phyloP scores from a whole-genome alignment of 164 flowering plant genomes.

The Warburgia ugandensis region DNA sequence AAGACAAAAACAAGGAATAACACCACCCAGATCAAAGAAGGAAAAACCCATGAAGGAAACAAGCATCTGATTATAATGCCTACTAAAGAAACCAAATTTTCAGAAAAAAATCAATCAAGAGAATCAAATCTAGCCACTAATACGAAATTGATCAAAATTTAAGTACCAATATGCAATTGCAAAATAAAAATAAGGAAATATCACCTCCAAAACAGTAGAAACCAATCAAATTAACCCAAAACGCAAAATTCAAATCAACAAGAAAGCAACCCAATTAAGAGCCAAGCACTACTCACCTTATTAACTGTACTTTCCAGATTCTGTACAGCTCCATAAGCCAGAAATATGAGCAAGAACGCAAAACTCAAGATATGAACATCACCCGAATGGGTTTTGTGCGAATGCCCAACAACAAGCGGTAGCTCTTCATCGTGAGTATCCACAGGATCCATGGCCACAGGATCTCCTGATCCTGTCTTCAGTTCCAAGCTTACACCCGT shows the following conservation, averaged over 20 bases:
- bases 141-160: background rate
- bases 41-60: no score
- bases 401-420: constrained; percentile 22
- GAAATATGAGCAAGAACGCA: constrained; percentile 67
- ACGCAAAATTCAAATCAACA: background rate
- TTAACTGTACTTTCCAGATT: constrained; percentile 76
- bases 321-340: constrained; percentile 92
- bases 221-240: background rate
- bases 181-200: background rate
- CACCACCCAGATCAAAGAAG: no score
- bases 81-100: no score
- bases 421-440: constrained; percentile 39
- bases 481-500: background rate
- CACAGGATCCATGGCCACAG: constrained; percentile 7
- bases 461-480: background rate
- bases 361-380: constrained; percentile 75
- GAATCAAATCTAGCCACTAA: background rate
- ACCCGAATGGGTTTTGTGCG: constrained; percentile 33
- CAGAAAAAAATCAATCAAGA: no score
- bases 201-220: background rate
- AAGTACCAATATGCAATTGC: background rate
- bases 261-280: background rate
- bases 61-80: no score
- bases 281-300: constrained; percentile 37
- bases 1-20: no score